Evolutionary conservation across 768 basidiomycete species (phyloP), one percentile per base, ranked within the genome.

Genomic region (Amanita pseudoporphyria): DNA sequence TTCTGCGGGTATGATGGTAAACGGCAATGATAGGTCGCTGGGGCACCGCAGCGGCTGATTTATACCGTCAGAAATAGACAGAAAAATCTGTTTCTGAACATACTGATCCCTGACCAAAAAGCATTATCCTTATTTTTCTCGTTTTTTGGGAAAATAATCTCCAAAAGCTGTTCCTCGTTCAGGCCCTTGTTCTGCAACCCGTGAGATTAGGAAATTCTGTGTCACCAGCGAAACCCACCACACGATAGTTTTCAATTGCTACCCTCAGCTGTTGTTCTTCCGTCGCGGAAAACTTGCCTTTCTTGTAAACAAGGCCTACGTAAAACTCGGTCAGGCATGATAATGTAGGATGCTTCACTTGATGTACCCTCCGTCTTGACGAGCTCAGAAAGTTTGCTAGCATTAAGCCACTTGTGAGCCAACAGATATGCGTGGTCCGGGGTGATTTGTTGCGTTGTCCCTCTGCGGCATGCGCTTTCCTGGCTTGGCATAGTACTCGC

Each of bases 101-200:
- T 56, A 90, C 89, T 86, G 53, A 91, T 77, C 64, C 84, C 84
- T 12, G 78, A 72, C 87, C 88, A 91, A 59, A 92, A 91, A 6
- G 73, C 70, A 30, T 77, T 74, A 51, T 85, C 79, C 52, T 71
- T 77, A 40, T 69, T 67, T 55, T 77, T 79, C 47, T 76, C 77
- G 40, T 75, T 72, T 58, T 81, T 81, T 3, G 83, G 72, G 58
- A 86, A 90, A 19, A 90, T 82, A 24, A 86, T 66, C 14, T 78
- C 76, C 32, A 69, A 63, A 22, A 91, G 57, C 33, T 84, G 73
- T 5, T 78, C 76, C 19, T 76, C 66, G 3, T 66, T 60, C 31
- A 88, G 59, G n/a, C 69, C 66, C 51, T 76, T 78, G 47, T 62
- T 63, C 81, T 84, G 2, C 49, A 24, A 35, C 36, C 18, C 9